These are phyloP conservation scores for Nemania bipapillata DNA, from an alignment of 2,329 filamentous ascomycete species.

Conservation along the genomic window DNA sequence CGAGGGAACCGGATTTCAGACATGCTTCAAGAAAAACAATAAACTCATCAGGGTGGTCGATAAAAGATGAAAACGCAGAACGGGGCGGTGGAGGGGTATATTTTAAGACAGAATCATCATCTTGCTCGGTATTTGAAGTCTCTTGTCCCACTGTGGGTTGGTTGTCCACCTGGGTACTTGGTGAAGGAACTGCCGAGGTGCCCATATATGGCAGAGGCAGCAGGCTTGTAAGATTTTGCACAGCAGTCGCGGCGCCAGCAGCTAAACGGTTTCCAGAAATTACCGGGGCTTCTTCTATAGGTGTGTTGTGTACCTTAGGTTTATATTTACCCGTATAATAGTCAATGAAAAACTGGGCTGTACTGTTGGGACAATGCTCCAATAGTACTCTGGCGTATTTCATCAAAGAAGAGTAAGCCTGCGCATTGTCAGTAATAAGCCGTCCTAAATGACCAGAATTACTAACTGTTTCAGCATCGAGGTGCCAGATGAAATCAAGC, in stretches of 20 bases:
- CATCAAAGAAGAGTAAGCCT: constrained; percentile 90
- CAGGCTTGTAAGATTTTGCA: constrained; percentile 85
- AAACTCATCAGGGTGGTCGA: constrained; percentile 92
- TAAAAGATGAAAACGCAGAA: constrained; percentile 94
- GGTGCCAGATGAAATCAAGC: constrained; percentile 87
- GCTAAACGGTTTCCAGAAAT: constrained; percentile 60
- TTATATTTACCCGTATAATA: constrained; percentile 91
- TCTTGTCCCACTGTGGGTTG: constrained; percentile 65
- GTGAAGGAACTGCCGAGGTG: constrained; percentile 65
- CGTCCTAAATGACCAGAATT: background rate
- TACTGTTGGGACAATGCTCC: constrained; percentile 82
- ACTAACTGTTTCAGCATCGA: constrained; percentile 80
- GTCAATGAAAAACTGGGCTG: constrained; percentile 88
- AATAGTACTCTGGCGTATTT: constrained; percentile 93
- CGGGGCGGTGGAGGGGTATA: constrained; percentile 86
- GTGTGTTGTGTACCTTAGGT: constrained; percentile 71
- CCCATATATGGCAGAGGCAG: constrained; percentile 89
- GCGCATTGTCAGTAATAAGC: constrained; percentile 16
- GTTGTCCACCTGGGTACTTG: constrained; percentile 61
- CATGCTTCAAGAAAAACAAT: constrained; percentile 92
- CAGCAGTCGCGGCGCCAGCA: constrained; percentile 74
- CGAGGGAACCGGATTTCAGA: constrained; percentile 75
- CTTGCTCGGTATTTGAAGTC: constrained; percentile 61
- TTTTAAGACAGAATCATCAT: constrained; percentile 60
- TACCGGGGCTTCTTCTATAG: constrained; percentile 53